Evolutionary conservation across 495 filamentous ascomycete genomes (phyloP), one percentile per base, ranked within the genome.

Genomic region (Aspergillus steynii): DNA sequence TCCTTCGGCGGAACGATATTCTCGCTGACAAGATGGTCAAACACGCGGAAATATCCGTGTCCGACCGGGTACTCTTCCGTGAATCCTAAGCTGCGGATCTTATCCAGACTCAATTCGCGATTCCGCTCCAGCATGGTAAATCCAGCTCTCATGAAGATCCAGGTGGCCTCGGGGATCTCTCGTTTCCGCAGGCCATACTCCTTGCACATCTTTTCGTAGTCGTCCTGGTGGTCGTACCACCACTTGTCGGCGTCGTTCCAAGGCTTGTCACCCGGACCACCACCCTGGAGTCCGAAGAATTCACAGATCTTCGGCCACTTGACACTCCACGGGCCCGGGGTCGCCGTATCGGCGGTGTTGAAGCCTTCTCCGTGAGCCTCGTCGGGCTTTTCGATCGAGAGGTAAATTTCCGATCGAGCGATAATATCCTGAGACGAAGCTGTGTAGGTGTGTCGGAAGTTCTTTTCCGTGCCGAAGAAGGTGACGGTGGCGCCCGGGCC

Each of bases 221-320:
- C 37, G 37, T 42, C 37, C 37, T 42, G 37, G 37, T 42, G 37
- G 7, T 42, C 37, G 37, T 42, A 15, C 37, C 37, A 42, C 7
- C 7, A 42, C 12, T 42, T 42, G 10, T 42, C 37, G 9, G 37
- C 37, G 9, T 42, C 37, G 4, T 42, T 42, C 37, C 37, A 42
- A 15, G 1, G 37, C 12, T 42, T 42, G 37, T 42, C 37, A 12
- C 37, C 37, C 37, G 37, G 37, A 14, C 37, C 37, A 42, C 53
- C 37, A 1, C 68, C 72, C 27, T 66, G 57, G 2, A 74, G 61
- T 0, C 72, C 65, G 50, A 74, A 71, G 37, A 68, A 70, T 31
- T 46, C 50, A 10, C 63, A 59, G 14, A 76, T 51, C 29, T 54
- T 53, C 5, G 68, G 72, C 70, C 72, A 74, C 2, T 62, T 63